Base-by-base conservation (phyloP, 257 asterid species). In the Nemophila menziesii region DNA sequence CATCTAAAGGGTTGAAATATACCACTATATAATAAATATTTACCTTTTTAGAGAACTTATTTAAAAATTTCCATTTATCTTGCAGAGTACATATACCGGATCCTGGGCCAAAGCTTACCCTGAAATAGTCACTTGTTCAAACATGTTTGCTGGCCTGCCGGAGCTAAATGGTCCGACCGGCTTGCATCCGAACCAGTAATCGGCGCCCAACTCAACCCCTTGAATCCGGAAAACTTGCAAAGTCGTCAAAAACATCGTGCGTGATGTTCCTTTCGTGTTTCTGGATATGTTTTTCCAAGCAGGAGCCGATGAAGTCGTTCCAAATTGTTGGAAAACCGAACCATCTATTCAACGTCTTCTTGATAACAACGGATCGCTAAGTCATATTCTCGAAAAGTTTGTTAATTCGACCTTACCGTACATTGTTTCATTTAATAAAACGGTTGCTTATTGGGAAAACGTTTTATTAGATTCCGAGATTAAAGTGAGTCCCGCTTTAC, bases 91-190 rank as follows among this genome's bases (percentile, higher is more conserved):
- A 21, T 95, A 84, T 60, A 70, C 96, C 11, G 93, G 84, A 62
- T 84, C 96, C 6, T 90, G 98, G 98, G 93, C 62, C n/a, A 67
- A 65, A 65, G 94, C 98, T 27, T 61, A 78, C 70, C 96, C 96
- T 1, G 93, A 80, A 22, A 84, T 89, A 11, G 59, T 80, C 13
- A 65, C 93, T 13, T 89, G 98, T 27, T 80, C 85, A 22, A 63
- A 84, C 72, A 63, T 57, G 61, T 84, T 84, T 89, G 98, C 95
- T 78, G 70, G 74, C 94, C 96, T 10, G 82, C 87, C 2, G 93
- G 59, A n/a, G 42, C 59, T 10, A 55, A 55, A 0, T 75, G 82
- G 86, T 43, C 74, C 18, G 81, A 74, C 22, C 69, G 84, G 9
- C 69, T 74, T 3, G 98, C 98, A 2, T 68, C 82, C 5, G 96